A percentile compares a stretch with the other conserved stretches of the same genome.
Evolutionary conservation across 176 grass and related monocot species (phyloP).

Genomic region (Alopecurus myosuroides): DNA sequence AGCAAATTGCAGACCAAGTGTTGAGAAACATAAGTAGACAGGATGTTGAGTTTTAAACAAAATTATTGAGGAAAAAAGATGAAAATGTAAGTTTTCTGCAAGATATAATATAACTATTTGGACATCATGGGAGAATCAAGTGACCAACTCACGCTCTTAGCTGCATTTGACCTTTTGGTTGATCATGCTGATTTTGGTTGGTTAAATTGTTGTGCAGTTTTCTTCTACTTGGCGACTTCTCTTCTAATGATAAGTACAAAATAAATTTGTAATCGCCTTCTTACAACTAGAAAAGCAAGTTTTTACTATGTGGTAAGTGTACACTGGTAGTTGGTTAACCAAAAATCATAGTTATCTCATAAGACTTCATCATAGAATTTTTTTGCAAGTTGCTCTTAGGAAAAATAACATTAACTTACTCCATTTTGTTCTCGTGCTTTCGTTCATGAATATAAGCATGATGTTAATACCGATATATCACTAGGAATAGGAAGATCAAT

Average conservation of each 20-base stretch:
- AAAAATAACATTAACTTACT: neutral
- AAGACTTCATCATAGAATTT: no score
- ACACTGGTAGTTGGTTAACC: neutral
- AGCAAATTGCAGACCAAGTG: neutral
- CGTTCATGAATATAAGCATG: neutral
- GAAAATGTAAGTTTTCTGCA: neutral
- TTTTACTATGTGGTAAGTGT: neutral
- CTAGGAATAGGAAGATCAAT: neutral
- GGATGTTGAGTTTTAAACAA: neutral
- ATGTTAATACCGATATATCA: neutral
- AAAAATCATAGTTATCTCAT: neutral
- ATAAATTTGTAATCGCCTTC: neutral
- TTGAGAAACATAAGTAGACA: neutral
- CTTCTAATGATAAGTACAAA: neutral
- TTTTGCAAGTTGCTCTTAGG: no score
- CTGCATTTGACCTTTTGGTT: neutral
- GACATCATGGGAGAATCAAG: neutral
- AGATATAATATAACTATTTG: neutral
- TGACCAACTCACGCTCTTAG: neutral
- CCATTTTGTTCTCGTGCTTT: neutral
- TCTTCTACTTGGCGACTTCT: neutral
- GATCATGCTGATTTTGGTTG: neutral
- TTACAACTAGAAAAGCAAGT: neutral
- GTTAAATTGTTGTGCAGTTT: neutral
- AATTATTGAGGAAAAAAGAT: neutral